phyloP scores from a whole-genome alignment of 495 filamentous ascomycete genomes.

The Cercophora samala region DNA sequence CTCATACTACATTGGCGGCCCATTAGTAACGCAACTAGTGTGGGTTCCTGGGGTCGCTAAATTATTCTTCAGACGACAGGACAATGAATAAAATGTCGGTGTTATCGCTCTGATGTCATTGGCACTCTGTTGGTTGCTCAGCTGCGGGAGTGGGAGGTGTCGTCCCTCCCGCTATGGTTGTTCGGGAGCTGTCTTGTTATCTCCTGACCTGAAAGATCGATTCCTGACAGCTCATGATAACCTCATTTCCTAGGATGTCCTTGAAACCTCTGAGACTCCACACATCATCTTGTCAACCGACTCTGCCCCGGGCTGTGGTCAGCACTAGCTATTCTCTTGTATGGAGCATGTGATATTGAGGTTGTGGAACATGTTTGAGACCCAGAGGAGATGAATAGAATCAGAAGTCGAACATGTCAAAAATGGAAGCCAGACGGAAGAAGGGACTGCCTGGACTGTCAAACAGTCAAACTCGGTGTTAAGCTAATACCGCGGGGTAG shows the following conservation, averaged over 20 bases:
- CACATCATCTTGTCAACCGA: not conserved
- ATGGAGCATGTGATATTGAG: not conserved
- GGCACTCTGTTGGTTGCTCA: not conserved
- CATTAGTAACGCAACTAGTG: not conserved
- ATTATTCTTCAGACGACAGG: not conserved
- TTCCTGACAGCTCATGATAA: not conserved
- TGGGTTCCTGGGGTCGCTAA: not conserved
- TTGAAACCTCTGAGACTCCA: not conserved
- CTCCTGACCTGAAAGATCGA: not conserved
- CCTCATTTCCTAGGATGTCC: not conserved
- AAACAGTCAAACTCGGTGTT: not conserved
- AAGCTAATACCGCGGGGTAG: constrained; percentile 1
- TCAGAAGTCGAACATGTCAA: not conserved
- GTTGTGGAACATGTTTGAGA: not conserved
- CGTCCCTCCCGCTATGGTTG: not conserved
- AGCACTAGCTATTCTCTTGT: not conserved
- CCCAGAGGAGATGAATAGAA: not conserved
- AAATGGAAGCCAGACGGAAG: not conserved
- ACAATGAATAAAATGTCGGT: not conserved
- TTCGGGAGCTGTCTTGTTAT: not conserved
- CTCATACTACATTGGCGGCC: not conserved
- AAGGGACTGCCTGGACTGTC: not conserved
- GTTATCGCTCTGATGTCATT: not conserved
- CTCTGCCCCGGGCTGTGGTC: not conserved
- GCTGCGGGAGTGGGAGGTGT: not conserved